phyloP scores from a whole-genome alignment of 108 stramenopile genomes.

The Skeletonema tropicum region DNA sequence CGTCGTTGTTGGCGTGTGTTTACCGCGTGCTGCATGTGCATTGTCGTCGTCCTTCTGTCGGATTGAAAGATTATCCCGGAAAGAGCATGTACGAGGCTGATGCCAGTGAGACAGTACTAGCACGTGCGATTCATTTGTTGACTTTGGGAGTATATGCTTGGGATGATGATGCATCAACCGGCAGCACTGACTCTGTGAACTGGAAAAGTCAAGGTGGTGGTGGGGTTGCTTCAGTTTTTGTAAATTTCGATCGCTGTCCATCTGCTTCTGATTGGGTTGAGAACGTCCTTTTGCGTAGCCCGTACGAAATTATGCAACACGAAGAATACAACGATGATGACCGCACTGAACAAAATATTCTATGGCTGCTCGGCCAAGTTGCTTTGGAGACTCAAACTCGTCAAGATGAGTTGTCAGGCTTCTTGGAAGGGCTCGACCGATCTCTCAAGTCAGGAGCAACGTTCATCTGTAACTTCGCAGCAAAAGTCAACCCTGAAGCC shows the following conservation, averaged over 20 bases:
- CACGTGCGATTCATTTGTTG: slow-evolving; percentile 77
- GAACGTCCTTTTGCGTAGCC: slow-evolving; percentile 57
- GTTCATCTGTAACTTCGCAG: slow-evolving; percentile 80
- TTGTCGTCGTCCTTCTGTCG: slow-evolving; percentile 47
- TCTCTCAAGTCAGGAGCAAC: slow-evolving; percentile 74
- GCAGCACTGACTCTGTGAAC: slow-evolving; percentile 11
- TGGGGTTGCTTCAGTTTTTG: slow-evolving; percentile 71
- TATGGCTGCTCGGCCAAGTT: slow-evolving; percentile 60
- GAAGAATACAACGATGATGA: slow-evolving; percentile 51
- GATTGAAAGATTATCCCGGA: slow-evolving; percentile 46
- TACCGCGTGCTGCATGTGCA: slow-evolving; percentile 82
- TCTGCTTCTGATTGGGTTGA: slow-evolving; percentile 72
- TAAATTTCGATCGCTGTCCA: slow-evolving; percentile 43
- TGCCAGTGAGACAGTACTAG: slow-evolving; percentile 79
- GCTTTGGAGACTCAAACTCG: slow-evolving; percentile 56
- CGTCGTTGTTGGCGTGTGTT: slow-evolving; percentile 57
- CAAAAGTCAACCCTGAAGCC: slow-evolving; percentile 57
- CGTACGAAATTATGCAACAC: slow-evolving; percentile 52
- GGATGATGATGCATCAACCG: slow-evolving; percentile 33
- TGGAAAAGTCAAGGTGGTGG: slow-evolving; percentile 66
- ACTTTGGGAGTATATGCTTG: slow-evolving; percentile 84
- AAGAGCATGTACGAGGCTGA: slow-evolving; percentile 62
- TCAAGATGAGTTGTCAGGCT: slow-evolving; percentile 27
- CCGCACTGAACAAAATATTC: slow-evolving; percentile 55
- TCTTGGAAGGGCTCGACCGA: slow-evolving; percentile 69